Conservation (phyloP, 2,329 filamentous ascomycete genomes). For the Microsporum canis region DNA sequence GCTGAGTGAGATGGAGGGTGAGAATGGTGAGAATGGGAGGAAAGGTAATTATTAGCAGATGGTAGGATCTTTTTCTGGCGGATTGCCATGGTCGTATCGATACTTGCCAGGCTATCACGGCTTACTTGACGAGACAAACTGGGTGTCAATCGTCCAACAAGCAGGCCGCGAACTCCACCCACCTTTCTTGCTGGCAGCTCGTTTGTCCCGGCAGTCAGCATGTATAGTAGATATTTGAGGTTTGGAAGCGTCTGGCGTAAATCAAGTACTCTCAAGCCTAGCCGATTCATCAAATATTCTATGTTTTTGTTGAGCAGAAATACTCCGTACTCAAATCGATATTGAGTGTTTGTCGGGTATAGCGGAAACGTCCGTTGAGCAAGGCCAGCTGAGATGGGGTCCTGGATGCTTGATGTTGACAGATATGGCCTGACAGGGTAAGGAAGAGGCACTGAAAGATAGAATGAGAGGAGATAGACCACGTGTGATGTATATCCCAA, state of each 20-base stretch:
- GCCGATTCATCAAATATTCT: constrained; percentile 53
- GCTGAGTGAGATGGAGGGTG: constrained; percentile 1
- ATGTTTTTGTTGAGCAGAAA: constrained; percentile 97
- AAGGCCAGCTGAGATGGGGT: constrained; percentile 51
- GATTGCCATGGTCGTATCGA: neutral
- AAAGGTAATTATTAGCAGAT: neutral
- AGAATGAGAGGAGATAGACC: constrained; percentile 65
- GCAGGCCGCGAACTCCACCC: constrained; percentile 40
- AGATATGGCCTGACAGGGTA: constrained; percentile 65
- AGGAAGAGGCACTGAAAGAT: constrained; percentile 65
- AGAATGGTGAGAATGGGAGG: neutral
- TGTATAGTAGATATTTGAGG: constrained; percentile 81
- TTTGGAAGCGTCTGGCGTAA: constrained; percentile 88
- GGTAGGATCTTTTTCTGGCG: neutral
- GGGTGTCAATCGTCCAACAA: constrained; percentile 27
- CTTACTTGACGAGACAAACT: constrained; percentile 29
- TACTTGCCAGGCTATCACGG: constrained; percentile 25
- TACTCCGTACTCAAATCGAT: constrained; percentile 90
- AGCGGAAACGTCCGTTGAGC: constrained; percentile 66
- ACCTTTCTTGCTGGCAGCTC: constrained; percentile 47
- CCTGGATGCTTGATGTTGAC: constrained; percentile 63
- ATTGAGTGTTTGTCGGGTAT: constrained; percentile 62
- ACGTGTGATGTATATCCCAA: constrained; percentile 70
- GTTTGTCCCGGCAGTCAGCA: constrained; percentile 67
- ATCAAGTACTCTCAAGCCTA: constrained; percentile 71